These are phyloP conservation scores for Pseudogymnoascus sp. DNA, from an alignment of 2,329 filamentous ascomycete species.

Conservation along the genomic window DNA sequence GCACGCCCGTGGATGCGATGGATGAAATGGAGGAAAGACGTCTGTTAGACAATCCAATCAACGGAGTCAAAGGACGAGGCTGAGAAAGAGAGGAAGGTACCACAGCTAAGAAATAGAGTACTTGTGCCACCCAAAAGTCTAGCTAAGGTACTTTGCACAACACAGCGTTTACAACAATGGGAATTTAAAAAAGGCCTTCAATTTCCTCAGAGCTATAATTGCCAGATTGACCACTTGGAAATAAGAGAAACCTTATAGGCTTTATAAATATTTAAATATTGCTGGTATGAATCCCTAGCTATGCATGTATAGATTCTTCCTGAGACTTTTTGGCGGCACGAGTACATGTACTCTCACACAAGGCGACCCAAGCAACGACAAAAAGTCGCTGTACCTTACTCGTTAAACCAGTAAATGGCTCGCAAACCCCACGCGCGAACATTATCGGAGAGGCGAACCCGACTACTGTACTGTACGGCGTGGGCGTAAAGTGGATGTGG, in stretches of 20 bases:
- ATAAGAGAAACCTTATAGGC: neutral
- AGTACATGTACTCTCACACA: neutral
- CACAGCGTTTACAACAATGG: neutral
- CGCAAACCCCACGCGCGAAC: neutral
- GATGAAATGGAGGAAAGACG: neutral
- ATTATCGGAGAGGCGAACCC: constrained; percentile 1
- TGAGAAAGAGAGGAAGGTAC: neutral
- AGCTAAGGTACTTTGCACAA: neutral
- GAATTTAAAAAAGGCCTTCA: neutral
- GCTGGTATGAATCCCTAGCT: neutral
- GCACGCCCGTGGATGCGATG: neutral
- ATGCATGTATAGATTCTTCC: neutral
- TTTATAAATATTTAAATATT: neutral
- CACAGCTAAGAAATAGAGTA: neutral
- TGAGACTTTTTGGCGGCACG: neutral
- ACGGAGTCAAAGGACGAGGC: constrained; percentile 1
- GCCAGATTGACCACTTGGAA: neutral
- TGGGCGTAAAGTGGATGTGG: neutral
- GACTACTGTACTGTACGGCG: neutral
- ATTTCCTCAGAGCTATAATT: neutral
- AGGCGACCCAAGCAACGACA: neutral
- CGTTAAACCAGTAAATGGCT: constrained; percentile 2
- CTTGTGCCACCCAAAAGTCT: neutral
- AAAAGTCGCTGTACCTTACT: neutral
- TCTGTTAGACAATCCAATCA: neutral